phyloP scores from a whole-genome alignment of 106 monocot species.

The Chionographis japonica region DNA sequence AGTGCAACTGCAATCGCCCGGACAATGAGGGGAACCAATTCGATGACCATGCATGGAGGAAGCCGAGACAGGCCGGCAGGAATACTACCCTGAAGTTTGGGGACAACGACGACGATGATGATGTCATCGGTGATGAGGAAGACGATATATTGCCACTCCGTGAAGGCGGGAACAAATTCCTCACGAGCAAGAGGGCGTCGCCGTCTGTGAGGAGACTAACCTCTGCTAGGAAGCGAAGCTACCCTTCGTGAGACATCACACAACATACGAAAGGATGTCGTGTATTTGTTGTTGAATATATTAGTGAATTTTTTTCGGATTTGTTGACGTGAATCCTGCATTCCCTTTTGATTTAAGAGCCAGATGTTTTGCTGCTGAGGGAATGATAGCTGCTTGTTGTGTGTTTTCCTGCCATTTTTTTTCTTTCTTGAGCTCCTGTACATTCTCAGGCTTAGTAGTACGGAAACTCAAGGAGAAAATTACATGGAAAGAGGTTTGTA shows the following conservation, averaged over 20 bases:
- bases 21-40: conserved; percentile 6
- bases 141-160: neutral
- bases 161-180: conserved; percentile 3
- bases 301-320: too few species aligned
- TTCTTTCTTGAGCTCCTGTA: too few species aligned
- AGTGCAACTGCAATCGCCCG: conserved; percentile 49
- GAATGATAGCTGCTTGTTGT: too few species aligned
- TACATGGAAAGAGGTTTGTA: too few species aligned
- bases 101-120: conserved; percentile 1
- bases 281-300: too few species aligned
- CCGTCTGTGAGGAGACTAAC: conserved; percentile 3
- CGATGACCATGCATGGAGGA: conserved; percentile 23
- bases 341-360: too few species aligned
- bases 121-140: conserved; percentile 2
- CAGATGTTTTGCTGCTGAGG: too few species aligned
- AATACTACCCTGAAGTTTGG: conserved; percentile 3
- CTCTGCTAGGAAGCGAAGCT: conserved; percentile 4
- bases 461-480: too few species aligned
- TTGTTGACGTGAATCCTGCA: too few species aligned
- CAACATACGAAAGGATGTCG: too few species aligned
- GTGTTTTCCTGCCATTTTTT: too few species aligned
- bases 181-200: conserved; percentile 3
- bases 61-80: neutral
- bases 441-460: too few species aligned
- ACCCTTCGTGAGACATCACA: neutral